These are phyloP conservation scores for Phytophthora syringae DNA, from an alignment of 352 stramenopile genomes.

Conservation along the genomic window DNA sequence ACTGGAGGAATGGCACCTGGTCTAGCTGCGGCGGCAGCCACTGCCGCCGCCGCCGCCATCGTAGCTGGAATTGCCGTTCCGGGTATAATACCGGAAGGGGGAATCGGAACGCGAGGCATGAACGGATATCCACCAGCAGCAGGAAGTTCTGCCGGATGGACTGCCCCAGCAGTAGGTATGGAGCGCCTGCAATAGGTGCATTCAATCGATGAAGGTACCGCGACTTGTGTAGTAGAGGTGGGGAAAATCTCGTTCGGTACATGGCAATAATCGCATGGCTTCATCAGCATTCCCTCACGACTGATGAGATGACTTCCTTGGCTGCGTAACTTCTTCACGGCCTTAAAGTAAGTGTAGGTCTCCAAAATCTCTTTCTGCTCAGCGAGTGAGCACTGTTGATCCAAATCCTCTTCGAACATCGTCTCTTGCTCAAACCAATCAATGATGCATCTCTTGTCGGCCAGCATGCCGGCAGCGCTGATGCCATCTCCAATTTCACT, in stretches of 20 bases:
- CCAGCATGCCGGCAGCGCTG: constrained; percentile 18
- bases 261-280: constrained; percentile 63
- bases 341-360: constrained; percentile 74
- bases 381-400: constrained; percentile 71
- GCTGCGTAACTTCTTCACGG: constrained; percentile 54
- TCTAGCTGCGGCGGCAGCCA: background rate
- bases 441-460: constrained; percentile 57
- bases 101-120: constrained; percentile 25
- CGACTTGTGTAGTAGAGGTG: constrained; percentile 58
- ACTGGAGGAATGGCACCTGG: background rate
- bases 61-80: too few species aligned
- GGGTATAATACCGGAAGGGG: constrained; percentile 13
- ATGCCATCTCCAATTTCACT: constrained; percentile 19
- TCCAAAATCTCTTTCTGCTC: constrained; percentile 84
- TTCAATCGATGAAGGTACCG: constrained; percentile 66
- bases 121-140: constrained; percentile 21
- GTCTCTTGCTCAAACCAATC: constrained; percentile 91
- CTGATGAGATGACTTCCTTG: constrained; percentile 42
- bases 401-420: constrained; percentile 90
- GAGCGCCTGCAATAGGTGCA: constrained; percentile 67
- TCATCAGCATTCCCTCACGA: constrained; percentile 57
- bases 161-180: constrained; percentile 48
- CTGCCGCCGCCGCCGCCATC: background rate
- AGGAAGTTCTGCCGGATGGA: constrained; percentile 28
- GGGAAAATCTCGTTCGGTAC: constrained; percentile 73